Evolutionary conservation across 1,139 yeast species (phyloP).

Genomic region (Entelexis paramagnoliae): DNA sequence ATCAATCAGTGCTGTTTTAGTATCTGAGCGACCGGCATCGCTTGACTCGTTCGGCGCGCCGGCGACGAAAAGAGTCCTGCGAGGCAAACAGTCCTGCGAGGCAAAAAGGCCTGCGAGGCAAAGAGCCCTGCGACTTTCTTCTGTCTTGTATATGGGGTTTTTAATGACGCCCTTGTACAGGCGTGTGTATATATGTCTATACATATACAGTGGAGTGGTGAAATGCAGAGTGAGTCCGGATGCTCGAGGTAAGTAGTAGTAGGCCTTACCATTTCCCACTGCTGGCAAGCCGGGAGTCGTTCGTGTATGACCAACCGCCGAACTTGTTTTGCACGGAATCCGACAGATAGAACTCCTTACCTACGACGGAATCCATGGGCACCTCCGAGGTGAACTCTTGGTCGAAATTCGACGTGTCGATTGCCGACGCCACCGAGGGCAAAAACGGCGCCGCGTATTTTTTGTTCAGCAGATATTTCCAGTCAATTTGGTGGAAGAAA

Average conservation of each 20-base stretch:
- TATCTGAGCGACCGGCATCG: too few species aligned
- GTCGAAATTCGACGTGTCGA: slow-evolving; percentile 89
- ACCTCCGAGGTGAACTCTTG: slow-evolving; percentile 85
- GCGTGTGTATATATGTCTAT: not conserved
- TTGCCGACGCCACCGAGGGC: slow-evolving; percentile 77
- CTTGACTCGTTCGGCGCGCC: too few species aligned
- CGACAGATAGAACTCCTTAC: slow-evolving; percentile 50
- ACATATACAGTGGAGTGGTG: not conserved
- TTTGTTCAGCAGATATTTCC: slow-evolving; percentile 75
- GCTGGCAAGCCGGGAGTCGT: slow-evolving; percentile 26
- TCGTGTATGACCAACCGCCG: slow-evolving; percentile 98
- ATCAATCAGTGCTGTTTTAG: too few species aligned
- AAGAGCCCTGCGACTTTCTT: too few species aligned
- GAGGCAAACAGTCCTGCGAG: too few species aligned
- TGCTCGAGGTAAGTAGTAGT: not conserved
- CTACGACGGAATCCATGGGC: slow-evolving; percentile 93
- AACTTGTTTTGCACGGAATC: slow-evolving; percentile 87
- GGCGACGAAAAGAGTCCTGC: too few species aligned
- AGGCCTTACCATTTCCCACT: slow-evolving; percentile 23
- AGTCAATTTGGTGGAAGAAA: slow-evolving; percentile 83
- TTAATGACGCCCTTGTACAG: not conserved
- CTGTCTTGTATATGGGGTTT: not conserved
- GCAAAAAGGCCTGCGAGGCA: too few species aligned
- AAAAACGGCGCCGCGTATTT: slow-evolving; percentile 93
- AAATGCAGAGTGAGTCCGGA: not conserved